phyloP scores from a whole-genome alignment of 31 red algal species.

The Bonnemaisonia californica region DNA sequence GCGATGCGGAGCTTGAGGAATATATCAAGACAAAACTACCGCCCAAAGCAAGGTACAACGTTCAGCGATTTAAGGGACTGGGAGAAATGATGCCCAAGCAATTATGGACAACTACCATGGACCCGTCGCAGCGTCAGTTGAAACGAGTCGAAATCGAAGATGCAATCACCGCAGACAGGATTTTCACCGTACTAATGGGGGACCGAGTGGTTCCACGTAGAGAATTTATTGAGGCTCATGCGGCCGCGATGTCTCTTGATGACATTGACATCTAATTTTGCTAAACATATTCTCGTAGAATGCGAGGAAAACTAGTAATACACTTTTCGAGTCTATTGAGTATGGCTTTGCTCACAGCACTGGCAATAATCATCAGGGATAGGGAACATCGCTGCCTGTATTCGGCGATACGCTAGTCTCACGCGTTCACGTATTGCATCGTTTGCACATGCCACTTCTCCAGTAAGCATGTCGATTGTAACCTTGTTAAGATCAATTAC shows the following conservation, averaged over 20 bases:
- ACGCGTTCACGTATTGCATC: conserved; percentile 75
- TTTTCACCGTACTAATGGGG: conserved; percentile 97
- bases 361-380: conserved; percentile 95
- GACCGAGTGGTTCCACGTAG: conserved; percentile 90
- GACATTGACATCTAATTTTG: conserved; percentile 94
- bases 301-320: neutral
- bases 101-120: conserved; percentile 99
- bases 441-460: conserved; percentile 79
- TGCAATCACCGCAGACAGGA: conserved; percentile 83
- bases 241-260: conserved; percentile 71
- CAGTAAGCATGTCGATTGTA: conserved; percentile 82
- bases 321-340: conserved; percentile 22
- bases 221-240: conserved; percentile 97
- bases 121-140: conserved; percentile 79
- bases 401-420: conserved; percentile 81
- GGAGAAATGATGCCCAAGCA: conserved; percentile 98
- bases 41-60: conserved; percentile 40
- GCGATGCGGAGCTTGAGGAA: conserved; percentile 63
- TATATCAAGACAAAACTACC: conserved; percentile 50
- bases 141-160: conserved; percentile 93
- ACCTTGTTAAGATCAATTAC: conserved; percentile 83
- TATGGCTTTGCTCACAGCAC: conserved; percentile 62
- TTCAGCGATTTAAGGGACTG: conserved; percentile 96
- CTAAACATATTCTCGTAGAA: conserved; percentile 8
- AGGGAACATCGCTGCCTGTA: conserved; percentile 90